These are phyloP conservation scores for Arthrobotrys megalospora DNA, from an alignment of 2,329 filamentous ascomycete genomes.

Conservation along the genomic window DNA sequence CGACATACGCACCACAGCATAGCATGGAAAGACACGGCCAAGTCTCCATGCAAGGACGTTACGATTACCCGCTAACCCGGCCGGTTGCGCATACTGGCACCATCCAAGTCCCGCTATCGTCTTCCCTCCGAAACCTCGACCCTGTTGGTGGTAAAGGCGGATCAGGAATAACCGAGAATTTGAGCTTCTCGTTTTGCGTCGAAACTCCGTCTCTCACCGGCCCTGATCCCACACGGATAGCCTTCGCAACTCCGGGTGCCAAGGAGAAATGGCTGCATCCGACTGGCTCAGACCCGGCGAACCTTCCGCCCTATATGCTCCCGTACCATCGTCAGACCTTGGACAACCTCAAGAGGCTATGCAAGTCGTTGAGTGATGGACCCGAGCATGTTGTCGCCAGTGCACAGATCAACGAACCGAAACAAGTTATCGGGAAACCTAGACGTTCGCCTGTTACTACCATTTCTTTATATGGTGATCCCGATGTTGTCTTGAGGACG, in stretches of 20 bases:
- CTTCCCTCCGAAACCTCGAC: constrained; percentile 54
- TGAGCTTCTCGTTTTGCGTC: constrained; percentile 97
- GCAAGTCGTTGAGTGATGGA: constrained; percentile 81
- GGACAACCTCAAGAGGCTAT: constrained; percentile 82
- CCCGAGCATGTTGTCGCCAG: constrained; percentile 82
- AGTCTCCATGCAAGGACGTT: constrained; percentile 60
- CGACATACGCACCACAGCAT: constrained; percentile 38
- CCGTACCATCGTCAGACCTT: constrained; percentile 94
- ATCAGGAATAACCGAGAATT: constrained; percentile 66
- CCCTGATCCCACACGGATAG: constrained; percentile 92
- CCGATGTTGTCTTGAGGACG: constrained; percentile 63
- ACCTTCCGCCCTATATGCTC: constrained; percentile 86
- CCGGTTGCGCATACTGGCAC: constrained; percentile 58
- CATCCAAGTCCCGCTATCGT: constrained; percentile 53
- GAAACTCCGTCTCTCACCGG: constrained; percentile 94
- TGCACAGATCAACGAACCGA: constrained; percentile 86
- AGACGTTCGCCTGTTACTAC: constrained; percentile 69
- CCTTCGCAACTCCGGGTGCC: constrained; percentile 90
- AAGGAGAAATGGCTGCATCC: constrained; percentile 94
- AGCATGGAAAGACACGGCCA: constrained; percentile 60
- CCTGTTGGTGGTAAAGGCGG: constrained; percentile 57
- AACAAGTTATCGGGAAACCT: constrained; percentile 65
- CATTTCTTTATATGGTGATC: constrained; percentile 64
- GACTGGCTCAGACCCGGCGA: constrained; percentile 82
- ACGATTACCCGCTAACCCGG: constrained; percentile 56